These are phyloP conservation scores for Mycena rebaudengoi DNA, from an alignment of 768 basidiomycete genomes.

Conservation along the genomic window DNA sequence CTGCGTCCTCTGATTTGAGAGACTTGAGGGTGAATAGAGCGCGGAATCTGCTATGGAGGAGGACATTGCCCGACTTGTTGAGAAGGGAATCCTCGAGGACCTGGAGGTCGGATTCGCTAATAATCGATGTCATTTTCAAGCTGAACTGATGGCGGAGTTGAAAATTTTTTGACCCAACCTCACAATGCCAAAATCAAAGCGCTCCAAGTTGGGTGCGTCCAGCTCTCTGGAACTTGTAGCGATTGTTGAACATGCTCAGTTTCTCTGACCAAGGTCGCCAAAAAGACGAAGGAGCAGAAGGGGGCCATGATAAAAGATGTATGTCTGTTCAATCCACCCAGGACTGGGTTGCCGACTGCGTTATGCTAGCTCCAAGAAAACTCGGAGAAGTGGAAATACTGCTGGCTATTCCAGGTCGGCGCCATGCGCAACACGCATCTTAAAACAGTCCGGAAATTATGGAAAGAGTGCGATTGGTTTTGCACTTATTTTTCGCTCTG, in stretches of 20 bases:
- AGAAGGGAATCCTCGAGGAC: slow-evolving; percentile 80
- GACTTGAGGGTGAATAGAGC: slow-evolving; percentile 93
- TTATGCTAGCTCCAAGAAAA: slow-evolving; percentile 77
- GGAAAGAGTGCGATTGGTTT: slow-evolving; percentile 80
- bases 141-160: slow-evolving; percentile 57
- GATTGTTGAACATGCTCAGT: slow-evolving; percentile 56
- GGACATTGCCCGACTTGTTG: slow-evolving; percentile 74
- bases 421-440: slow-evolving; percentile 95
- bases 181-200: slow-evolving; percentile 89
- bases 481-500: not conserved
- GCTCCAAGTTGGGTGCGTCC: slow-evolving; percentile 83
- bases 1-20: slow-evolving; percentile 78
- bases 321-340: slow-evolving; percentile 33
- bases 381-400: slow-evolving; percentile 91
- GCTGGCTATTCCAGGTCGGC: slow-evolving; percentile 95
- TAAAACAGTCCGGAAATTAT: slow-evolving; percentile 91
- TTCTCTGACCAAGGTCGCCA: slow-evolving; percentile 91
- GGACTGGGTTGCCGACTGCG: not conserved
- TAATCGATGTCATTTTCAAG: slow-evolving; percentile 30
- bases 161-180: slow-evolving; percentile 39
- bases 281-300: slow-evolving; percentile 95
- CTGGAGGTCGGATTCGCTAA: slow-evolving; percentile 62
- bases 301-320: slow-evolving; percentile 83
- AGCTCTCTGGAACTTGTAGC: slow-evolving; percentile 1
- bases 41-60: slow-evolving; percentile 88